phyloP scores from a whole-genome alignment of 2,329 filamentous ascomycete genomes.

The Mycosphaerelloides madeirae region DNA sequence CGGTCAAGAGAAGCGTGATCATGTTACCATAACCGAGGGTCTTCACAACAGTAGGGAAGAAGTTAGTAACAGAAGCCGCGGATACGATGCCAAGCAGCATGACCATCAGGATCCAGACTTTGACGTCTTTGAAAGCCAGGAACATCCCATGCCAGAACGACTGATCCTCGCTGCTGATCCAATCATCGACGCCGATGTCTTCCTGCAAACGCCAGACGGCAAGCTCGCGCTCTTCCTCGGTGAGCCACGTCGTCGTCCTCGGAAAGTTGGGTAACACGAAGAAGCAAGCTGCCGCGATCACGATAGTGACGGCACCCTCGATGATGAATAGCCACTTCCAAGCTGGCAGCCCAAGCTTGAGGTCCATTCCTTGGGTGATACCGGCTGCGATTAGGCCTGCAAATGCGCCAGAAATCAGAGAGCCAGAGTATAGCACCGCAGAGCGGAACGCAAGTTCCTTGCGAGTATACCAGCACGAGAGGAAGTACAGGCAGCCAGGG shows the following conservation, averaged over 20 bases:
- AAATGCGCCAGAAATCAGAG: constrained; percentile 48
- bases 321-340: constrained; percentile 38
- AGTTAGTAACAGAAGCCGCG: constrained; percentile 31
- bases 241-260: constrained; percentile 29
- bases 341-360: constrained; percentile 29
- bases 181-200: constrained; percentile 33
- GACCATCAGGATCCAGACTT: constrained; percentile 34
- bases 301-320: constrained; percentile 35
- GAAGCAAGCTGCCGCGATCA: constrained; percentile 31
- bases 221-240: constrained; percentile 29
- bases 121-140: constrained; percentile 31
- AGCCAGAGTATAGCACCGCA: constrained; percentile 51
- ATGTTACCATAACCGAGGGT: constrained; percentile 33
- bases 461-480: constrained; percentile 52
- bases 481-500: constrained; percentile 46
- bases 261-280: constrained; percentile 38
- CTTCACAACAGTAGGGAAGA: constrained; percentile 29
- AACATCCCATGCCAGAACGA: constrained; percentile 31
- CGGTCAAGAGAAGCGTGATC: constrained; percentile 31
- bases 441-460: constrained; percentile 49
- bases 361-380: constrained; percentile 41
- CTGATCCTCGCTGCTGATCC: constrained; percentile 27
- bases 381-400: constrained; percentile 53
- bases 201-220: constrained; percentile 31
- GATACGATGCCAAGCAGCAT: constrained; percentile 36